Conservation (phyloP, 352 stramenopile species). For the Phytophthora tentaculata region DNA sequence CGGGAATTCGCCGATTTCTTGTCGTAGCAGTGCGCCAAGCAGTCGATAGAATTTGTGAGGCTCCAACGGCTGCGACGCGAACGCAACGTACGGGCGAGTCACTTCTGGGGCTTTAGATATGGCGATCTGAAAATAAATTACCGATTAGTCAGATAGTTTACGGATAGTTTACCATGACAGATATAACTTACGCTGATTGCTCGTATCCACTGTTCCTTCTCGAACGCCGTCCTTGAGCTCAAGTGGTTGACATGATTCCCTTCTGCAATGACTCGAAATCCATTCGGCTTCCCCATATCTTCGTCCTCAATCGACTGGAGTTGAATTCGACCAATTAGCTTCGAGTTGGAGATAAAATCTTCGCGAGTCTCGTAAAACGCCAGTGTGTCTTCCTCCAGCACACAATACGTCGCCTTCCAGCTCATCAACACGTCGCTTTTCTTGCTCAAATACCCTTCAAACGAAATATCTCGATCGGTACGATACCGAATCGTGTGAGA, state of each 20-base stretch:
- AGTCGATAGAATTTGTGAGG: constrained; percentile 78
- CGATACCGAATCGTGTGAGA: constrained; percentile 78
- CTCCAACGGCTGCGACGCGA: constrained; percentile 76
- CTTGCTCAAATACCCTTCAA: constrained; percentile 87
- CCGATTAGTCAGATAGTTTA: constrained; percentile 1
- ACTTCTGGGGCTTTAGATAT: constrained; percentile 60
- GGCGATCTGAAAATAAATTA: constrained; percentile 42
- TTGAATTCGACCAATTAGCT: constrained; percentile 79
- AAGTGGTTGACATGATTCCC: constrained; percentile 74
- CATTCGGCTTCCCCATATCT: constrained; percentile 65
- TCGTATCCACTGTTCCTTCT: constrained; percentile 85
- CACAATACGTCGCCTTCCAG: constrained; percentile 82
- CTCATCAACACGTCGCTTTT: constrained; percentile 77
- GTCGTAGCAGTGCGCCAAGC: constrained; percentile 61
- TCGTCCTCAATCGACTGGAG: constrained; percentile 75
- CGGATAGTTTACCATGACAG: not conserved
- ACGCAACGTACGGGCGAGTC: constrained; percentile 58
- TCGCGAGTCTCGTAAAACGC: constrained; percentile 83
- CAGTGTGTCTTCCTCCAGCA: constrained; percentile 79
- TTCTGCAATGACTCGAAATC: constrained; percentile 72
- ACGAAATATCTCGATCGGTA: constrained; percentile 69
- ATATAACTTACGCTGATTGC: constrained; percentile 54
- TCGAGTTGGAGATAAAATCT: constrained; percentile 83
- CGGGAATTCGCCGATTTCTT: constrained; percentile 79
- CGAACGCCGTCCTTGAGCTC: constrained; percentile 77